Evolutionary conservation across 2,329 filamentous ascomycete species (phyloP), one percentile per base, ranked within the genome.

Genomic region (Paradendryphiella salina): DNA sequence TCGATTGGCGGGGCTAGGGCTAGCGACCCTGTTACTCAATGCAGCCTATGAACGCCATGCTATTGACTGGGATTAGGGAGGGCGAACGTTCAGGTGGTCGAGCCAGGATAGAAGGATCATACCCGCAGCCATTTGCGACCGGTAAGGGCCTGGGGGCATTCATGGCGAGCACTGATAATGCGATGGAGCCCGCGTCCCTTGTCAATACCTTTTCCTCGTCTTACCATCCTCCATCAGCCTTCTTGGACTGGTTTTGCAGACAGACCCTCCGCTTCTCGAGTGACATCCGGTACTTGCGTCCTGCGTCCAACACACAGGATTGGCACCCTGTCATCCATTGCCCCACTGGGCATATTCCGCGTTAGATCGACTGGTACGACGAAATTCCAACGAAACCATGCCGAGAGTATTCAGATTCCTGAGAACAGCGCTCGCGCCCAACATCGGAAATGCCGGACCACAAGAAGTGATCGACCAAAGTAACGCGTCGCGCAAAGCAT

Each of bases 381-480:
- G 40, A 18, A 31, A 36, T 14, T 31, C 38, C 13, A 37, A 44
- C 40, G 23, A 28, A 53, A 59, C 41, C 26, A 67, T 70, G 59
- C 56, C 56, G 26, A 61, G 51, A 34, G 54, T 59, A 45, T 66
- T 67, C 20, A 67, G 59, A 28, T 64, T 56, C 48, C 55, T 70
- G 44, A 70, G 63, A 39, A 43, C 57, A 11, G 67, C 61, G 3
- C 61, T 70, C 11, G 57, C 64, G 10, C 68, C 66, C 7, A 67
- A 58, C 40, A 56, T 61, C 40, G 60, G 62, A 18, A 60, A 64
- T 6, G 54, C 62, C 29, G 53, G 57, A 3, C 56, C 67, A 10
- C 51, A 56, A 15, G 42, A 46, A 11, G 62, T 57, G 20, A 39
- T 60, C 28, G 58, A 66, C 0, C 55, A 54, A 13, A 50, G 62